Base-by-base conservation (phyloP, 2,329 filamentous ascomycete species). In the Fusarium begoniae region DNA sequence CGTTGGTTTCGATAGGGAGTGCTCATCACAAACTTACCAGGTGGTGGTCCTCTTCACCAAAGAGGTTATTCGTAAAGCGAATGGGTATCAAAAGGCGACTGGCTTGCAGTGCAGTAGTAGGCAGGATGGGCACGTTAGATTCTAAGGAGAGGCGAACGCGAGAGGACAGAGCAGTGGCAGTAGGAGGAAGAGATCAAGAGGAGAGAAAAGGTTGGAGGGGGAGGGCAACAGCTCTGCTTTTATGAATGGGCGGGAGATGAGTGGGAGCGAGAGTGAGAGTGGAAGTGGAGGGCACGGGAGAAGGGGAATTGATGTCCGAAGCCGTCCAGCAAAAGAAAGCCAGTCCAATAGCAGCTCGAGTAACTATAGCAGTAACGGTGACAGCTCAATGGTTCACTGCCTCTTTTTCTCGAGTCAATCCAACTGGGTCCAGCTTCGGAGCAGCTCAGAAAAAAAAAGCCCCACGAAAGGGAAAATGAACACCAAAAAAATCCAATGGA, bases 51-150 rank as follows among this genome's bases (percentile, higher is more conserved):
- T 73, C 72, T 69, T 66, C 47, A 69, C 64, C 61, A 60, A 41
- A 74, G 68, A 76, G 66, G 67, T 50, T 63, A 62, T 70, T 73
- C 64, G 70, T 68, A 48, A 69, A 72, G 55, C 58, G 63, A 60
- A 67, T 69, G 69, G 75, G 75, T 71, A 75, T 79, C 70, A 74
- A 76, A 74, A 72, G 64, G 68, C 69, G 69, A 75, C 77, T 80
- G 73, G 74, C 76, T 79, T 70, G 75, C 76, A 78, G 70, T 70
- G 73, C 76, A 78, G 68, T 73, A 69, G 63, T 43, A 48, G 24
- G 69, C 59, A 66, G 65, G 45, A 54, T 66, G 45, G 56, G 62
- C 72, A 75, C 64, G 72, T 73, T 55, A 66, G 64, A 69, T 73
- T 68, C 66, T 63, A 69, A 63, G 62, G 69, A 70, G 70, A 73